These are phyloP conservation scores for Colletotrichum cordylinicola DNA, from an alignment of 2,329 filamentous ascomycete species.

Conservation along the genomic window DNA sequence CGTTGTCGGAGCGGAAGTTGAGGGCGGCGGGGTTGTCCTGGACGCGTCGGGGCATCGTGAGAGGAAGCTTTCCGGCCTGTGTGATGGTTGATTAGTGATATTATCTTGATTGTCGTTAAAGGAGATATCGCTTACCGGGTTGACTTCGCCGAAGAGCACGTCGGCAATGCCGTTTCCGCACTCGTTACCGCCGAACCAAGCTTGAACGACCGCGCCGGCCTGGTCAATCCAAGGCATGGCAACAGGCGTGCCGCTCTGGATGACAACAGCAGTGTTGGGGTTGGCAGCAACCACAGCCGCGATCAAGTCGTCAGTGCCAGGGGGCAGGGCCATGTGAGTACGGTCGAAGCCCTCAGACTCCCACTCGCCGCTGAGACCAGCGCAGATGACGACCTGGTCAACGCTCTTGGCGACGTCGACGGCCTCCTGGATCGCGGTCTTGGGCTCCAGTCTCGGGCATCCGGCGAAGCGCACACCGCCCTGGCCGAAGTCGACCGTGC, in stretches of 20 bases:
- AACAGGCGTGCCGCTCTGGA: slow-evolving; percentile 65
- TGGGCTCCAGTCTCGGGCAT: slow-evolving; percentile 25
- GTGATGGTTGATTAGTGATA: slow-evolving; percentile 34
- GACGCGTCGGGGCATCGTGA: slow-evolving; percentile 68
- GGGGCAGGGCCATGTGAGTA: slow-evolving; percentile 72
- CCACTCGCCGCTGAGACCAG: slow-evolving; percentile 59
- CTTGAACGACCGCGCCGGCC: slow-evolving; percentile 40
- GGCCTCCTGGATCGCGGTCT: slow-evolving; percentile 22
- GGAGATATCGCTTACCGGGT: slow-evolving; percentile 40
- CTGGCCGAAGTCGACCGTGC: slow-evolving; percentile 32
- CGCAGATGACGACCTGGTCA: slow-evolving; percentile 60
- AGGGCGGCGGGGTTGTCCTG: slow-evolving; percentile 75
- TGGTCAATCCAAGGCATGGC: slow-evolving; percentile 52
- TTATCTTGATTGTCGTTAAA: not conserved
- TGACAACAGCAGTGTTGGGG: slow-evolving; percentile 62
- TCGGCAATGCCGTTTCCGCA: slow-evolving; percentile 30
- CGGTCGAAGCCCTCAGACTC: slow-evolving; percentile 65
- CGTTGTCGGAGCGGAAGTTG: slow-evolving; percentile 69
- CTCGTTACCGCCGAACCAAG: slow-evolving; percentile 33
- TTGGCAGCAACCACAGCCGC: slow-evolving; percentile 59
- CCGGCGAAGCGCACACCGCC: slow-evolving; percentile 31
- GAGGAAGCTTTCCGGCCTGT: slow-evolving; percentile 72
- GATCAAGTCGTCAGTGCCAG: slow-evolving; percentile 62
- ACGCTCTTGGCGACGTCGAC: slow-evolving; percentile 52
- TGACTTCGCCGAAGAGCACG: slow-evolving; percentile 29